phyloP scores from a whole-genome alignment of 768 basidiomycete species.

The Scleroderma citrinum region DNA sequence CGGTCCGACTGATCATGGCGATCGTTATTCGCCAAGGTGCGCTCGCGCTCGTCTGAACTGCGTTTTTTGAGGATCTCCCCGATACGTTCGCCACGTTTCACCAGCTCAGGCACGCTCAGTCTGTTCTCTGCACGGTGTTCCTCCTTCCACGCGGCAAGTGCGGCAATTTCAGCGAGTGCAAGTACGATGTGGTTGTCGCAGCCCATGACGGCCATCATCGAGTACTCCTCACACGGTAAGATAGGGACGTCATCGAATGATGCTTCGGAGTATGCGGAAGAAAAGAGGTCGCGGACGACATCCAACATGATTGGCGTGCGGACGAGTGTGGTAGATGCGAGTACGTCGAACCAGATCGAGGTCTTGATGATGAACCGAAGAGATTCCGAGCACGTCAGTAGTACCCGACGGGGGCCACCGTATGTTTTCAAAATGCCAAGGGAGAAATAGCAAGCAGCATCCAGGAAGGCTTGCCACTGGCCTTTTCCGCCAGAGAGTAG shows the following conservation, averaged over 20 bases:
- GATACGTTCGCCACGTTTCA: conserved; percentile 46
- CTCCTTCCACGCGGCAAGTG: conserved; percentile 63
- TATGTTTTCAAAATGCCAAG: conserved; percentile 37
- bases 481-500: conserved; percentile 76
- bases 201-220: conserved; percentile 84
- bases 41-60: conserved; percentile 4
- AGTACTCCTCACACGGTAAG: conserved; percentile 36
- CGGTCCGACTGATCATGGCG: conserved; percentile 16
- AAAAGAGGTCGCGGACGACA: conserved; percentile 54
- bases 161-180: conserved; percentile 70
- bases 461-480: conserved; percentile 61
- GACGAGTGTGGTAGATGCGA: conserved; percentile 69
- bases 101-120: conserved; percentile 58
- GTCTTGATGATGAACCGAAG: conserved; percentile 75
- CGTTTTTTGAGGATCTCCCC: conserved; percentile 32
- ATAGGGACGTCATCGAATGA: conserved; percentile 33
- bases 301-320: conserved; percentile 50
- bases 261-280: conserved; percentile 3
- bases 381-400: conserved; percentile 43
- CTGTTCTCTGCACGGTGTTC: conserved; percentile 30
- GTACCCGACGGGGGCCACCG: conserved; percentile 38
- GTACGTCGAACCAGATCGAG: conserved; percentile 83
- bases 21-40: conserved; percentile 2
- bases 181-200: conserved; percentile 76
- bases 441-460: conserved; percentile 54